Conservation (phyloP, 1,139 yeast species). For the Sporopachydermia cereana region DNA sequence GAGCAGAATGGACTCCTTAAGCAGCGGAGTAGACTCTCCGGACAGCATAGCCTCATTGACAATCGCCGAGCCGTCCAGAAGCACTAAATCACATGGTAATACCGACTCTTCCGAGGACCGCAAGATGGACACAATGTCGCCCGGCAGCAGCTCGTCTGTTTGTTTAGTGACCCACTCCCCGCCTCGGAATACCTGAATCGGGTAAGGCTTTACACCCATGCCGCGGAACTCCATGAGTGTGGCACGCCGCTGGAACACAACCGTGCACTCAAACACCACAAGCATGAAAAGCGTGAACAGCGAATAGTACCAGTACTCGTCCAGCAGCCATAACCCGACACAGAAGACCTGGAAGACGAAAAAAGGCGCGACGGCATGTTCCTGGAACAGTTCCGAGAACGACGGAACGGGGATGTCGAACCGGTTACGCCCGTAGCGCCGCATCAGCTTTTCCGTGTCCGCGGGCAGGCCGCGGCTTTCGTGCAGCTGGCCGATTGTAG, state of each 20-base stretch:
- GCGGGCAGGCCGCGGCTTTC: constrained; percentile 43
- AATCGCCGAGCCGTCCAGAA: constrained; percentile 81
- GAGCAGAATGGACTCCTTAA: constrained; percentile 80
- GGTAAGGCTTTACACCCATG: constrained; percentile 93
- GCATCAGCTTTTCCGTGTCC: constrained; percentile 37
- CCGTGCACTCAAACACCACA: constrained; percentile 85
- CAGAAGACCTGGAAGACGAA: constrained; percentile 94
- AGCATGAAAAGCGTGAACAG: constrained; percentile 86
- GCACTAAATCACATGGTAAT: constrained; percentile 86
- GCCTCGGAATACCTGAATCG: constrained; percentile 61
- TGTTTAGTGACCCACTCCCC: constrained; percentile 56
- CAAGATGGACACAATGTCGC: constrained; percentile 79
- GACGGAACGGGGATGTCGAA: constrained; percentile 96
- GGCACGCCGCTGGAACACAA: constrained; percentile 89
- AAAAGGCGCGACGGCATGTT: constrained; percentile 97
- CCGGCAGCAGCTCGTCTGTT: constrained; percentile 76
- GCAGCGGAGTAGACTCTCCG: constrained; percentile 94
- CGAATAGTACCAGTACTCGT: constrained; percentile 94
- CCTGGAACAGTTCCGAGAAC: constrained; percentile 80
- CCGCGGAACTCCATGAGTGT: constrained; percentile 93
- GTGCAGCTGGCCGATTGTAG: constrained; percentile 51
- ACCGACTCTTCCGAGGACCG: constrained; percentile 90
- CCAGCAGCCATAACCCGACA: constrained; percentile 92
- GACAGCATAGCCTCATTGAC: constrained; percentile 97
- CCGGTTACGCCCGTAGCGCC: constrained; percentile 71